Evolutionary conservation across 306 rosid genomes (phyloP), one percentile per base, ranked within the genome.

Genomic region (Elaeagnus macrophylla): DNA sequence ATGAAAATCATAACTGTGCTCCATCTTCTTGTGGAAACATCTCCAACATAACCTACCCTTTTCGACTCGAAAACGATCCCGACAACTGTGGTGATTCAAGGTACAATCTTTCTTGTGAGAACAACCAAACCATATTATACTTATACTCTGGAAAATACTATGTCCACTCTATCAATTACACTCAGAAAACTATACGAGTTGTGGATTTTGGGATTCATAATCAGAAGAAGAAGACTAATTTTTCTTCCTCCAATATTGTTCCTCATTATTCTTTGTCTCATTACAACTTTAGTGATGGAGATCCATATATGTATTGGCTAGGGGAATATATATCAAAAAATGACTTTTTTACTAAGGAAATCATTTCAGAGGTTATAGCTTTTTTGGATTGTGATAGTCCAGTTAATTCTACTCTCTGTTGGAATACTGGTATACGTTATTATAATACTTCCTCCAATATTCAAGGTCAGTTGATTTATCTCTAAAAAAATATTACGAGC

Each of bases 121-220:
- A 66, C 42, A 48, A 53, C 14, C 11, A 13, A 1, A 19, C 44
- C n/a, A 15, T 66, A 0, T 15, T 40, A 7, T 49, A 32, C 59
- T 14, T 57, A 35, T 5, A 54, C n/a, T 39, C 51, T 12, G 53
- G 19, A 15, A 67, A 59, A 44, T 58, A 39, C 41, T 7, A 39
- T 6, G 59, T 67, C 0, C 9, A 32, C 12, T 4, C 57, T 2
- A 67, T 67, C 51, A 51, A 58, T 19, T 67, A 67, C 53, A 37
- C 37, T 20, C 55, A 70, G 51, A 19, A 16, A 37, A 70, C 74
- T 4, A 78, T 78, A 48, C 62, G 69, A 12, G 6, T 78, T 9
- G 64, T 63, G 32, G 83, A 73, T 39, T 10, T 63, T 7, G 48
- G 38, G 15, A n/a, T 57, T 39, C 19, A 1, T 25, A 25, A 25